Evolutionary conservation across 169 alveolate genomes (phyloP).

Genomic region (Plasmodium inui): DNA sequence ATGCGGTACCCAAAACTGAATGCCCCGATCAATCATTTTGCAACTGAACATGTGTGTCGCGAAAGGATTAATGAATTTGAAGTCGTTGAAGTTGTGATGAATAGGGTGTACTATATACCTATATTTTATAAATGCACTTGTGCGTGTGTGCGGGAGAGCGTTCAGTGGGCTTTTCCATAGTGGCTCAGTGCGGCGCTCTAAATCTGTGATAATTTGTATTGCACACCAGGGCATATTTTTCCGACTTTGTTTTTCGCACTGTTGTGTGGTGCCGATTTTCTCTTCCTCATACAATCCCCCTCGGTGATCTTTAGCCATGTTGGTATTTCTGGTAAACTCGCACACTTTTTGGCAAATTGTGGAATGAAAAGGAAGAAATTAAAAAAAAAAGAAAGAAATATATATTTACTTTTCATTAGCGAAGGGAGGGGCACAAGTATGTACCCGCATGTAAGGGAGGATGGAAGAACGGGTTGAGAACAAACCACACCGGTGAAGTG

Average conservation of each 20-base stretch:
- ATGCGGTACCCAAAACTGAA: not conserved
- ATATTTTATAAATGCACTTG: not conserved
- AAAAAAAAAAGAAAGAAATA: not conserved
- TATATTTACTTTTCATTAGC: not conserved
- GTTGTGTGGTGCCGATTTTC: not conserved
- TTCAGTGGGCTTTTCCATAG: too few relatives aligned
- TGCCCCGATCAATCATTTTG: not conserved
- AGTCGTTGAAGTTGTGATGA: not conserved
- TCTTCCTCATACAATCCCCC: not conserved
- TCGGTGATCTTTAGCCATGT: not conserved
- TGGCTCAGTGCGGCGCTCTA: too few relatives aligned
- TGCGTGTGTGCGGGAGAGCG: not conserved
- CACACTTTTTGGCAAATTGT: not conserved
- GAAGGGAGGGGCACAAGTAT: not conserved
- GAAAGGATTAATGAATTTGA: not conserved
- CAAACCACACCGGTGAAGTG: not conserved
- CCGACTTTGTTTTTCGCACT: not conserved
- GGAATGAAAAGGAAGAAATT: not conserved
- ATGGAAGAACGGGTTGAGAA: not conserved
- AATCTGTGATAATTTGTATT: not conserved
- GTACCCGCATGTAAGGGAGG: not conserved
- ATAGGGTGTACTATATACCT: not conserved
- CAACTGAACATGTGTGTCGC: not conserved
- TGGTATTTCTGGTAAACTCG: not conserved
- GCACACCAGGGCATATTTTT: not conserved